Conservation (phyloP, 345 rosid species). For the Linum usitatissimum region DNA sequence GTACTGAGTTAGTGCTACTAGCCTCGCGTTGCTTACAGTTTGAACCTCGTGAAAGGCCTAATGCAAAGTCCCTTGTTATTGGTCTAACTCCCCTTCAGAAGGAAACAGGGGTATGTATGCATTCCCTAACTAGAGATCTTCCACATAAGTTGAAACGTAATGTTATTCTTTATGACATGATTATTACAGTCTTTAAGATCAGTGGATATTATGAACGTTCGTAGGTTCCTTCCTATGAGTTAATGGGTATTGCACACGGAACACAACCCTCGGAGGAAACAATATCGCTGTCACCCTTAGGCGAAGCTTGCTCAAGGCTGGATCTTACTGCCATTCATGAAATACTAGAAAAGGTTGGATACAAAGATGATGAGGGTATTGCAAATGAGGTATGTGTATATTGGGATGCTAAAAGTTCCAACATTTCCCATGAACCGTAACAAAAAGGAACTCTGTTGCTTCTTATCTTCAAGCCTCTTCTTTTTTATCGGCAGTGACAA, state of each 20-base stretch:
- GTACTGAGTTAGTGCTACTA: conserved; percentile 70
- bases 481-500: not conserved
- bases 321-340: conserved; percentile 77
- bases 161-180: not conserved
- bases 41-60: conserved; percentile 96
- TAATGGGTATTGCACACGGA: conserved; percentile 64
- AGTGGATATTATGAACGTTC: not conserved
- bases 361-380: conserved; percentile 71
- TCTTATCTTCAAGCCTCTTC: not conserved
- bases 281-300: conserved; percentile 45
- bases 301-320: conserved; percentile 69
- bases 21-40: conserved; percentile 85
- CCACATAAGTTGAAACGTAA: not conserved
- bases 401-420: conserved; percentile 5
- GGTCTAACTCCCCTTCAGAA: conserved; percentile 73
- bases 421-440: not conserved
- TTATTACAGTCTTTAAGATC: not conserved
- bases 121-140: conserved; percentile 1
- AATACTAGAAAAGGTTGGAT: conserved; percentile 60
- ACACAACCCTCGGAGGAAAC: conserved; percentile 35
- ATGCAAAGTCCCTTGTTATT: conserved; percentile 66
- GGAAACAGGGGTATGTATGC: conserved; percentile 68
- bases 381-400: conserved; percentile 57
- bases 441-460: not conserved
- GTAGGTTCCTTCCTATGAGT: conserved; percentile 56